Evolutionary conservation across 306 rosid genomes (phyloP).

Genomic region (Rosa persica): DNA sequence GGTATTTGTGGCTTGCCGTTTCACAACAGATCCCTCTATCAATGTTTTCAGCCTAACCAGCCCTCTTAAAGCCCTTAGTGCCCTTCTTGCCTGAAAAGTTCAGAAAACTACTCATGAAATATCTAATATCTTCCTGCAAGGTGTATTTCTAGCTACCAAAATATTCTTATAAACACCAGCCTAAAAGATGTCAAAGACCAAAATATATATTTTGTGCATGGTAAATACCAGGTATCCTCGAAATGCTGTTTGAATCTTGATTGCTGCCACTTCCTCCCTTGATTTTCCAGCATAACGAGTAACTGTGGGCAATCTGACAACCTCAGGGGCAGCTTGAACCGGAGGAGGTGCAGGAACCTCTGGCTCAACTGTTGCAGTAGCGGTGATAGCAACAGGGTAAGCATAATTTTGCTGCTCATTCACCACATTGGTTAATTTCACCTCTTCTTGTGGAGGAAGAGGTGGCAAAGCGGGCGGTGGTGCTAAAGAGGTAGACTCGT

Average conservation of each 20-base stretch:
- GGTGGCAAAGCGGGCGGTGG: slow-evolving; percentile 45
- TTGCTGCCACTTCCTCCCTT: slow-evolving; percentile 76
- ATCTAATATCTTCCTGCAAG: neutral
- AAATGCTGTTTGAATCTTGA: slow-evolving; percentile 87
- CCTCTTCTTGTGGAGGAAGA: slow-evolving; percentile 60
- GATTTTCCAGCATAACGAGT: slow-evolving; percentile 60
- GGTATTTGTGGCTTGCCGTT: slow-evolving; percentile 85
- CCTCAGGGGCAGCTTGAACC: slow-evolving; percentile 40
- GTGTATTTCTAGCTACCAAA: neutral
- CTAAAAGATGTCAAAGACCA: slow-evolving; percentile 2
- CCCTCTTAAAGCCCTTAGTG: slow-evolving; percentile 87
- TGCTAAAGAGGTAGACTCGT: slow-evolving; percentile 42
- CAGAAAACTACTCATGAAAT: slow-evolving; percentile 15
- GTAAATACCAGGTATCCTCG: slow-evolving; percentile 84
- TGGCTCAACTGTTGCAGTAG: slow-evolving; percentile 29
- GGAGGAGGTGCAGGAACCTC: slow-evolving; percentile 43
- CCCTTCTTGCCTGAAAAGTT: slow-evolving; percentile 78
- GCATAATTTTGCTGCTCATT: slow-evolving; percentile 45
- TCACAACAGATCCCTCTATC: slow-evolving; percentile 86
- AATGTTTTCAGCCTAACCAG: slow-evolving; percentile 78
- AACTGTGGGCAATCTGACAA: slow-evolving; percentile 29
- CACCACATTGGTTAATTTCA: slow-evolving; percentile 43
- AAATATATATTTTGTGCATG: neutral
- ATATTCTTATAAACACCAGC: neutral
- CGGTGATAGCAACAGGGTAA: slow-evolving; percentile 43